Evolutionary conservation across 208 protist species (phyloP).

Genomic region (Wallacemonas rigidus): DNA sequence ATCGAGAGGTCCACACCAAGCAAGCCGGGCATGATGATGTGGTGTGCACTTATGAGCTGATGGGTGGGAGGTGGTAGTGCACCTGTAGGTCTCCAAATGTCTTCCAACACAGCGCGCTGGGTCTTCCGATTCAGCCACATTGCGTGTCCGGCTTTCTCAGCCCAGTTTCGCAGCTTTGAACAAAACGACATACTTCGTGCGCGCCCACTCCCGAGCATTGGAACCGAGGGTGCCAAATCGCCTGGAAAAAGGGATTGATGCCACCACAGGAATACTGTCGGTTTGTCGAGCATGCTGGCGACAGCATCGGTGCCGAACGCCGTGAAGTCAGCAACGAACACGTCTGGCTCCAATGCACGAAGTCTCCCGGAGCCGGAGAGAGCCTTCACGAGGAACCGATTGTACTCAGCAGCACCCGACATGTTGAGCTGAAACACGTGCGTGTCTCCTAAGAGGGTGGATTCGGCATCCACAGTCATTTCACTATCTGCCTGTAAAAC

Average conservation of each 20-base stretch:
- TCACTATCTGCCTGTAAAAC: neutral
- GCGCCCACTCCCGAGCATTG: neutral
- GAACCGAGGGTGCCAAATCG: conserved; percentile 17
- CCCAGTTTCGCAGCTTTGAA: conserved; percentile 1
- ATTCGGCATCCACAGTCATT: neutral
- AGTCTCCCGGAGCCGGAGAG: conserved; percentile 1
- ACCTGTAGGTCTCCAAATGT: neutral
- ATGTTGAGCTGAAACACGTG: conserved; percentile 11
- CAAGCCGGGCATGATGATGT: conserved; percentile 44
- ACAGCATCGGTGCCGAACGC: conserved; percentile 23
- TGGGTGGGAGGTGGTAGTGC: neutral
- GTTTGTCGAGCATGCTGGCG: conserved; percentile 14
- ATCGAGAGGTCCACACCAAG: conserved; percentile 37
- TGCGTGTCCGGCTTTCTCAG: neutral
- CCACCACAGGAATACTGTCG: conserved; percentile 32
- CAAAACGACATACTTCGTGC: neutral
- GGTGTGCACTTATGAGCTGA: conserved; percentile 12
- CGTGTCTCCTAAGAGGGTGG: neutral
- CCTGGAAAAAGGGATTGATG: conserved; percentile 13
- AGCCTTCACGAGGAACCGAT: conserved; percentile 9
- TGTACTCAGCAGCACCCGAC: neutral
- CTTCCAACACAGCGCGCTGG: neutral
- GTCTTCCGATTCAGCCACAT: neutral
- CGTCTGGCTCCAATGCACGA: conserved; percentile 17
- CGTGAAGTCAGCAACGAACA: conserved; percentile 31